A percentile compares a stretch with the other conserved stretches of the same genome.
phyloP scores from a whole-genome alignment of 768 basidiomycete genomes.

The Pulveroboletus frians region DNA sequence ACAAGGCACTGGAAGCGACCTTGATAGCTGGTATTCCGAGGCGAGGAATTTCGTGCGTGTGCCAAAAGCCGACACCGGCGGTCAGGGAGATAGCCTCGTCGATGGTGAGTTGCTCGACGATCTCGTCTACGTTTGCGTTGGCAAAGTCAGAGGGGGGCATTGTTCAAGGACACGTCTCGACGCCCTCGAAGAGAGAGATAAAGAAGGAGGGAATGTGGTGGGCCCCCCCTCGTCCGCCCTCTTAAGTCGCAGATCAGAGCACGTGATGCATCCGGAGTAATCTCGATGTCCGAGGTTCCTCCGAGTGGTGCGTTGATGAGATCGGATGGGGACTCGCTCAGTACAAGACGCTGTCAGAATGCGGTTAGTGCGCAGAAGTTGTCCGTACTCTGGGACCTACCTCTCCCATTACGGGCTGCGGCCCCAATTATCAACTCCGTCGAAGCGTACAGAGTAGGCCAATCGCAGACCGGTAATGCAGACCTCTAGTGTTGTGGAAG shows the following conservation, averaged over 20 bases:
- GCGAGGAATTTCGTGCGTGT: slow-evolving; percentile 59
- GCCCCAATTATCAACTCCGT: too few species aligned
- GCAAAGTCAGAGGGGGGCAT: slow-evolving; percentile 73
- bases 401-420: too few species aligned
- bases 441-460: background rate
- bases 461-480: background rate
- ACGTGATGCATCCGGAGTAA: slow-evolving; percentile 16
- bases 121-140: slow-evolving; percentile 52
- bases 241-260: slow-evolving; percentile 6
- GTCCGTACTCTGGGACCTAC: background rate
- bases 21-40: slow-evolving; percentile 70
- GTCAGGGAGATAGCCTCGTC: slow-evolving; percentile 72
- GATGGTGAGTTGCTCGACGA: slow-evolving; percentile 61
- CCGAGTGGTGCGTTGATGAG: slow-evolving; percentile 1
- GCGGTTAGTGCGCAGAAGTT: background rate
- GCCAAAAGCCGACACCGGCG: slow-evolving; percentile 76
- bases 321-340: background rate
- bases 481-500: background rate
- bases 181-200: slow-evolving; percentile 6
- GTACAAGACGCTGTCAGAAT: background rate
- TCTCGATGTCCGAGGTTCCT: slow-evolving; percentile 7
- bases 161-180: background rate
- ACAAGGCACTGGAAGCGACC: slow-evolving; percentile 21
- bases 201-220: background rate
- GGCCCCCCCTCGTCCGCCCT: background rate